These are phyloP conservation scores for Neocallimastix lanati DNA, from an alignment of 192 early-diverging fungal species.

Conservation along the genomic window DNA sequence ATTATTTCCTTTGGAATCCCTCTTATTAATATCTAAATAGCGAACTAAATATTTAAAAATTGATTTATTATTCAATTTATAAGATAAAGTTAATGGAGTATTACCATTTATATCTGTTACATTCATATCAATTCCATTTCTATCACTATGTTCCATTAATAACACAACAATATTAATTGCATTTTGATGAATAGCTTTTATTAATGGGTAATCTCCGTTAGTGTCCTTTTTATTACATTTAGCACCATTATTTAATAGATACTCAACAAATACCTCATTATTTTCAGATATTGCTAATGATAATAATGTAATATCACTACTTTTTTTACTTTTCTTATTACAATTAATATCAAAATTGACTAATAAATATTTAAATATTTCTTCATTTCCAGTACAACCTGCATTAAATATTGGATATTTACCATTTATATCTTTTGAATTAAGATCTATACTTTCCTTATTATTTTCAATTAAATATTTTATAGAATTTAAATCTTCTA, in stretches of 20 bases:
- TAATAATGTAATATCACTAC: neutral
- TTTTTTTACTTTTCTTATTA: neutral
- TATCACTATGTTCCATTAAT: neutral
- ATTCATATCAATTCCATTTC: neutral
- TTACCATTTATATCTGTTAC: neutral
- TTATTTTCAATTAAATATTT: neutral
- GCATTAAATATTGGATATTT: neutral
- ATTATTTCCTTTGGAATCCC: neutral
- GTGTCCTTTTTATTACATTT: neutral
- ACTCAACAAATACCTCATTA: neutral
- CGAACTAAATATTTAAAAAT: neutral
- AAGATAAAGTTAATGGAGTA: neutral
- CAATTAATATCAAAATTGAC: neutral
- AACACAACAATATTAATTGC: neutral
- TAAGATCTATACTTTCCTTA: neutral
- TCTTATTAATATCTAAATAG: neutral
- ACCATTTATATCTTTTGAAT: neutral
- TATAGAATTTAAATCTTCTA: neutral
- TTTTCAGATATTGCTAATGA: neutral
- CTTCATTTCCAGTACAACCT: neutral
- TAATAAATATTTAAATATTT: neutral
- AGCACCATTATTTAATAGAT: neutral
- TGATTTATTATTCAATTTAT: neutral
- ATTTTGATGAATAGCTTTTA: neutral
- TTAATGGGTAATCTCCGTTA: neutral